Evolutionary conservation across 2,329 filamentous ascomycete species (phyloP).

Genomic region (Achaetomium macrosporum): DNA sequence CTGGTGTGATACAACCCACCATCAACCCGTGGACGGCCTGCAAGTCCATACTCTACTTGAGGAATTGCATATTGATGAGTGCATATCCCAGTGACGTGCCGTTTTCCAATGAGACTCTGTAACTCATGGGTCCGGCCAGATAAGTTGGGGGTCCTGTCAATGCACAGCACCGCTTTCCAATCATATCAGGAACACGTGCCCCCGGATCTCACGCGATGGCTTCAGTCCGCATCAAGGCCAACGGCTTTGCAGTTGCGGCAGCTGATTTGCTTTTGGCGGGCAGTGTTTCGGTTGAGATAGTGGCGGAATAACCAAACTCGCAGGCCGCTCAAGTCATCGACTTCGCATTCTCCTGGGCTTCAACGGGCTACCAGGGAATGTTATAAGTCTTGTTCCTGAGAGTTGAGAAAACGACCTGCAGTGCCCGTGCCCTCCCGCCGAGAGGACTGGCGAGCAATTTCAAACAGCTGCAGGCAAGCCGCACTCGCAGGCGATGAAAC

Average conservation of each 20-base stretch:
- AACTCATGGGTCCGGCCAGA: conserved; percentile 6
- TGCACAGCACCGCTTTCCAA: conserved; percentile 19
- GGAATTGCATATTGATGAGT: conserved; percentile 15
- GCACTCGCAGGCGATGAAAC: conserved; percentile 13
- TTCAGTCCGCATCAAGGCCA: conserved; percentile 9
- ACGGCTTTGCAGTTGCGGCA: conserved; percentile 16
- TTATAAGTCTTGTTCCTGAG: not conserved
- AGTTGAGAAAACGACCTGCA: not conserved
- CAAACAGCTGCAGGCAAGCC: conserved; percentile 14
- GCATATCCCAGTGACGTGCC: conserved; percentile 5
- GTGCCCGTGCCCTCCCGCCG: conserved; percentile 5
- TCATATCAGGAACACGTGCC: conserved; percentile 14
- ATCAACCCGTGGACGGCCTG: conserved; percentile 10
- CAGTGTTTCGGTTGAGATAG: not conserved
- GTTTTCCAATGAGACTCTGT: conserved; percentile 2
- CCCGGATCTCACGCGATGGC: conserved; percentile 7
- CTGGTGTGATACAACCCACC: conserved; percentile 7
- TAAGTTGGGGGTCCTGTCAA: conserved; percentile 12
- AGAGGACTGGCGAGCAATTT: not conserved
- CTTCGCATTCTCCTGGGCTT: not conserved
- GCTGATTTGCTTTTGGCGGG: conserved; percentile 19
- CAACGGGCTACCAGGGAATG: not conserved
- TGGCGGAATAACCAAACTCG: not conserved
- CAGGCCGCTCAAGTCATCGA: not conserved
- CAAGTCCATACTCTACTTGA: conserved; percentile 17